A percentile compares a stretch with the other conserved stretches of the same genome.
Evolutionary conservation across 129 eudicot genomes (phyloP).

Genomic region (Sambucus nigra): DNA sequence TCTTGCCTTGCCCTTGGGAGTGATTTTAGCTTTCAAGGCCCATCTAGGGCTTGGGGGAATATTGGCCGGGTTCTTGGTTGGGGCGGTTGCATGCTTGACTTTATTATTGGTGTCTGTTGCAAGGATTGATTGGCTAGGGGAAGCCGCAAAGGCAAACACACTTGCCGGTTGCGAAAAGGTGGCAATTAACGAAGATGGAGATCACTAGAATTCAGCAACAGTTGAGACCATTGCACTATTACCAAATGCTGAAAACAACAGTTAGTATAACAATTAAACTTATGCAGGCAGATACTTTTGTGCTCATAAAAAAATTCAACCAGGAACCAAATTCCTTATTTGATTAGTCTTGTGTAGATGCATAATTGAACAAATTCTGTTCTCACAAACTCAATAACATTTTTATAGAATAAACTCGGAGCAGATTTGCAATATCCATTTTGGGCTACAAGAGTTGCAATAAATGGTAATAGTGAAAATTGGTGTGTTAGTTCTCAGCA

Average conservation of each 20-base stretch:
- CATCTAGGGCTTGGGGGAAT: slow-evolving; percentile 37
- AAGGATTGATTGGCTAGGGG: slow-evolving; percentile 35
- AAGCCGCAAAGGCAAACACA: slow-evolving; percentile 27
- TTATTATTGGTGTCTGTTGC: slow-evolving; percentile 31
- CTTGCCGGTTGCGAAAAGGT: slow-evolving; percentile 1
- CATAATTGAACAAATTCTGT: not conserved
- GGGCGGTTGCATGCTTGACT: slow-evolving; percentile 23
- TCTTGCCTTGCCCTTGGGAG: slow-evolving; percentile 37
- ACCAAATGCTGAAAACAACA: not conserved
- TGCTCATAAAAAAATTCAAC: slow-evolving; percentile 1
- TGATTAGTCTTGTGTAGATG: not conserved
- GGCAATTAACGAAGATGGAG: not conserved
- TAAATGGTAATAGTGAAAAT: not conserved
- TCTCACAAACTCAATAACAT: not conserved
- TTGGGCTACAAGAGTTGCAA: not conserved
- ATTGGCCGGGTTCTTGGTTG: slow-evolving; percentile 34
- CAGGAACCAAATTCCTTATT: not conserved
- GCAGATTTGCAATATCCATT: not conserved
- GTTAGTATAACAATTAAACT: not conserved
- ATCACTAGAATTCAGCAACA: not conserved
- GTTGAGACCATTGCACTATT: not conserved
- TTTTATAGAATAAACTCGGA: not conserved
- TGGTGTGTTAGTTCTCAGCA: slow-evolving; percentile 29
- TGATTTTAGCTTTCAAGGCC: slow-evolving; percentile 26
- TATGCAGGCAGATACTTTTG: not conserved